phyloP scores from a whole-genome alignment of 345 rosid genomes.

The Kandelia obovata region DNA sequence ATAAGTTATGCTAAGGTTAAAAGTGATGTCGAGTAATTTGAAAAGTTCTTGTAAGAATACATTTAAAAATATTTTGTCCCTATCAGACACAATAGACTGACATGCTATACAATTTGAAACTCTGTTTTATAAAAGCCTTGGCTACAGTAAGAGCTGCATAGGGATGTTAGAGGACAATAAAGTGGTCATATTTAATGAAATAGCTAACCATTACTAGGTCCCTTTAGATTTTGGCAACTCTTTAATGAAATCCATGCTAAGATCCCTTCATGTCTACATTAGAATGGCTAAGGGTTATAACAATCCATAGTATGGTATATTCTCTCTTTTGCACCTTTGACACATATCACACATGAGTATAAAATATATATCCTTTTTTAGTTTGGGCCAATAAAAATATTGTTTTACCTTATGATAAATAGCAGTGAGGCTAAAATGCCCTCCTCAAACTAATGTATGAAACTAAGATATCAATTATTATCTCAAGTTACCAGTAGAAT shows the following conservation, averaged over 20 bases:
- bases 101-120: not conserved
- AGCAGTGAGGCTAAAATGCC: too few relatives aligned
- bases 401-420: not conserved
- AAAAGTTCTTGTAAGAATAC: not conserved
- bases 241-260: not conserved
- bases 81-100: not conserved
- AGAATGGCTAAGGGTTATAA: not conserved
- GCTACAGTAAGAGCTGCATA: not conserved
- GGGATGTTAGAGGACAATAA: not conserved
- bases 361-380: not conserved
- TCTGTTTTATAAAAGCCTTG: not conserved
- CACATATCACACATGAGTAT: not conserved
- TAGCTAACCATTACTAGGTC: not conserved
- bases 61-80: not conserved
- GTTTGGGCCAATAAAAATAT: not conserved
- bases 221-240: not conserved
- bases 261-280: not conserved
- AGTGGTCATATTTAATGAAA: not conserved
- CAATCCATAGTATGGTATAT: fast-evolving
- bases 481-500: too few relatives aligned
- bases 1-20: not conserved
- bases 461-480: too few relatives aligned
- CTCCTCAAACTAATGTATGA: too few relatives aligned
- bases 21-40: not conserved
- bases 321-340: not conserved